These are phyloP conservation scores for Malassezia globosa DNA, from an alignment of 1,284 basidiomycete species.

Conservation along the genomic window DNA sequence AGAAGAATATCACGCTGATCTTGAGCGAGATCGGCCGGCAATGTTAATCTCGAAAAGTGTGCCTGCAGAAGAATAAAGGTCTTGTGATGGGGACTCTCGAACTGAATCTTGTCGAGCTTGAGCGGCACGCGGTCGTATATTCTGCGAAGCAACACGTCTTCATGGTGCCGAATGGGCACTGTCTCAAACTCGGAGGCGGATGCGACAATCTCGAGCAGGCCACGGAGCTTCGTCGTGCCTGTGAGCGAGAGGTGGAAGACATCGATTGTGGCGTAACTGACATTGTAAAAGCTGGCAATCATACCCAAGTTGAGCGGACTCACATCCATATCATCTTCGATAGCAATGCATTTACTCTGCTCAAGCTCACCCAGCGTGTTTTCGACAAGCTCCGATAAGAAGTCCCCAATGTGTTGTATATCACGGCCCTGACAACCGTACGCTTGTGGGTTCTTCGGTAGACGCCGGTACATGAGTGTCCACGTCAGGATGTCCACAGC, in stretches of 20 bases:
- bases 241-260: conserved; percentile 92
- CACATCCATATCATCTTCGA: conserved; percentile 57
- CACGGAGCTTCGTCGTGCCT: conserved; percentile 93
- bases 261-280: conserved; percentile 80
- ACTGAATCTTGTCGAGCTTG: conserved; percentile 72
- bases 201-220: conserved; percentile 85
- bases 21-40: conserved; percentile 82
- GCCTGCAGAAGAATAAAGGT: conserved; percentile 92
- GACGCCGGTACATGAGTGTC: conserved; percentile 90
- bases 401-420: conserved; percentile 42
- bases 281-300: conserved; percentile 55
- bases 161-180: conserved; percentile 73
- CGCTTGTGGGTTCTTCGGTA: conserved; percentile 67
- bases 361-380: conserved; percentile 80
- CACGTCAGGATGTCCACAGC: conserved; percentile 69
- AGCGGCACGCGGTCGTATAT: conserved; percentile 96
- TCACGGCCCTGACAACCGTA: conserved; percentile 42
- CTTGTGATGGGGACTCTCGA: conserved; percentile 92
- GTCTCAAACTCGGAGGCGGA: conserved; percentile 92
- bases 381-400: conserved; percentile 83
- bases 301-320: conserved; percentile 46
- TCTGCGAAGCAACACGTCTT: conserved; percentile 50
- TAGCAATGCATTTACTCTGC: conserved; percentile 84
- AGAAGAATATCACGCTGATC: conserved; percentile 78
- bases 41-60: conserved; percentile 80